A percentile compares a stretch with the other conserved stretches of the same genome.
Evolutionary conservation across 768 basidiomycete genomes (phyloP).

Genomic region (Terana coerulea): DNA sequence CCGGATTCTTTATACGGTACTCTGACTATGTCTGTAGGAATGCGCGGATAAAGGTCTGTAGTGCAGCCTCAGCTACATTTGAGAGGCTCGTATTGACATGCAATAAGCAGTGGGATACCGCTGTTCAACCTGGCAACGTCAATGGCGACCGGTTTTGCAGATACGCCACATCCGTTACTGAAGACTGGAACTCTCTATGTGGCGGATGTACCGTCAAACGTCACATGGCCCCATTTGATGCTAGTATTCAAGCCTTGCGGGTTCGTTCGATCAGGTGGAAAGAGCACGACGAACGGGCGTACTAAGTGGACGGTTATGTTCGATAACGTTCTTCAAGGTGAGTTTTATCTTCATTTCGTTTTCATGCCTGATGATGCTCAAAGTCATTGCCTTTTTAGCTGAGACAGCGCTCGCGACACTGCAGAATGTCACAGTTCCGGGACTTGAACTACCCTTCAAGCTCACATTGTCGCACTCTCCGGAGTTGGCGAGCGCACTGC

Average conservation of each 20-base stretch:
- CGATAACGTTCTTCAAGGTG: not conserved
- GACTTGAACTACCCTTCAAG: not conserved
- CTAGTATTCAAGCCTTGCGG: not conserved
- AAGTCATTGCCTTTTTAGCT: not conserved
- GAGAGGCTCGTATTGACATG: too few species aligned
- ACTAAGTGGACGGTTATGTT: conserved; percentile 1
- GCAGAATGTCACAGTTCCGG: not conserved
- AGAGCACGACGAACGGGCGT: not conserved
- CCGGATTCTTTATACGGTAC: too few species aligned
- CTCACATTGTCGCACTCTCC: conserved; percentile 1
- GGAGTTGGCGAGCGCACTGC: not conserved
- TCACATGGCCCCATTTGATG: conserved; percentile 1
- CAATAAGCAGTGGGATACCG: too few species aligned
- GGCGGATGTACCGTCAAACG: not conserved
- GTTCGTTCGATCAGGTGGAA: not conserved
- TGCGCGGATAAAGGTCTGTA: too few species aligned
- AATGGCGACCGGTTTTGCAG: too few species aligned
- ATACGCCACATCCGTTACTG: conserved; percentile 8
- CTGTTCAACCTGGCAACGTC: too few species aligned
- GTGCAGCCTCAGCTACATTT: too few species aligned
- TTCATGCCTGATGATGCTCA: not conserved
- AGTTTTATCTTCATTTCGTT: not conserved
- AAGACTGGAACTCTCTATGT: not conserved
- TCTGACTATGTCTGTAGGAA: too few species aligned
- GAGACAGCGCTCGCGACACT: conserved; percentile 12